Conservation (phyloP, 495 filamentous ascomycete species). For the Tetracladium setigerum region DNA sequence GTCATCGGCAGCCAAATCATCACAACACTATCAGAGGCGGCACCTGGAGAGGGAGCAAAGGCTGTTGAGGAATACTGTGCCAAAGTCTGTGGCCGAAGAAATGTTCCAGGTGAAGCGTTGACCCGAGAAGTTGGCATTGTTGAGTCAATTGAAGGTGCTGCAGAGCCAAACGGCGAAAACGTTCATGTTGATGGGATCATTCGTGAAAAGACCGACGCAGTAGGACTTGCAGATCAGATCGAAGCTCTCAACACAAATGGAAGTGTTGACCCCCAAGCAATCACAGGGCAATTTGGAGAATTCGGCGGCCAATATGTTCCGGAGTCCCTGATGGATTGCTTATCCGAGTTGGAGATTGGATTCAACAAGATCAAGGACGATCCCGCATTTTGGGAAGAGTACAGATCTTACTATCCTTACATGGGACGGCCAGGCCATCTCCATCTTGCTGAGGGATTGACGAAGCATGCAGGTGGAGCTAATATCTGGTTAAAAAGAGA, state of each 20-base stretch:
- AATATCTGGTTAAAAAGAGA: constrained; percentile 95
- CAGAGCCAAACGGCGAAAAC: constrained; percentile 38
- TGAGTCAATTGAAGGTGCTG: constrained; percentile 49
- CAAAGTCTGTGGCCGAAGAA: constrained; percentile 60
- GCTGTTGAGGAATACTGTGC: constrained; percentile 81
- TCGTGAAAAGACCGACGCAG: constrained; percentile 44
- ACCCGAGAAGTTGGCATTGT: constrained; percentile 57
- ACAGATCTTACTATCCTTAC: constrained; percentile 91
- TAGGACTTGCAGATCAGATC: constrained; percentile 63
- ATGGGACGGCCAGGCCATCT: constrained; percentile 93
- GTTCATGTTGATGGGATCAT: constrained; percentile 56
- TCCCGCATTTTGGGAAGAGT: constrained; percentile 94
- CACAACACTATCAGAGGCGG: constrained; percentile 64
- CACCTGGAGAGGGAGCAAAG: constrained; percentile 60
- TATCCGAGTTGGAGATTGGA: constrained; percentile 83
- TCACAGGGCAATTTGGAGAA: constrained; percentile 85
- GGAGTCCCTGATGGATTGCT: constrained; percentile 94
- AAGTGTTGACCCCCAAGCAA: constrained; percentile 32
- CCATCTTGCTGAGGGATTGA: constrained; percentile 80
- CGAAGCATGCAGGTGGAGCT: constrained; percentile 79
- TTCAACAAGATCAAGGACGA: constrained; percentile 82
- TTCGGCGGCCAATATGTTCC: constrained; percentile 99
- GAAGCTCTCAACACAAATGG: constrained; percentile 56
- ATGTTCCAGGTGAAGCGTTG: constrained; percentile 36
- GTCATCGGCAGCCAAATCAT: constrained; percentile 90